Base-by-base conservation (phyloP, 1,139 yeast genomes). In the Diutina pseudorugosa region DNA sequence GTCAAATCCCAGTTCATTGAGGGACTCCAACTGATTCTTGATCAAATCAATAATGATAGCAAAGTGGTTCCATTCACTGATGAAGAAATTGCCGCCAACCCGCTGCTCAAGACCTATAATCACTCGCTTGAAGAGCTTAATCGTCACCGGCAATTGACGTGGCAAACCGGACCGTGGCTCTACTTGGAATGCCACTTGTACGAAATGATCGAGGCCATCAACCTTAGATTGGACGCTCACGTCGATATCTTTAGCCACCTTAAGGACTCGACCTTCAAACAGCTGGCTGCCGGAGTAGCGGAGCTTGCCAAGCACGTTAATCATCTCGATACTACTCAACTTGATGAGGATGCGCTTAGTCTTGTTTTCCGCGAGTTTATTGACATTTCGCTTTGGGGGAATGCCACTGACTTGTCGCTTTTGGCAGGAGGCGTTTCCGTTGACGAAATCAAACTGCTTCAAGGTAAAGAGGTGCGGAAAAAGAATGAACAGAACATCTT, bases 331-430 rank as follows among this genome's bases (percentile, higher is more conserved):
- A 57, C 61, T 14, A 60, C 61, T 14, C 59, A 61, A 18, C 57
- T 68, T n/a, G 77, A 75, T 55, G 58, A 61, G 3, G 81, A 77
- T n/a, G 69, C 77, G 0, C 69, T 85, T 57, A 65, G 74, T 56
- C 62, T 79, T n/a, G 67, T 82, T 51, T 85, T 85, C 68, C 75
- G 76, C 57, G 98, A 94, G 64, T 87, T 90, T 61, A 70, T 86
- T 50, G 96, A 90, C 62, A 81, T 93, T 56, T 87, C 97, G 0
- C 72, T 93, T 55, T 93, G 98, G 98, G 99, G 99, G 23, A 93
- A 93, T 67, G 97, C 98, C 23, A 89, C 97, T 6, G 99, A 93
- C 68, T 76, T 93, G 62, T 89, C 97, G 0, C 72, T 94, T 55
- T 73, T 93, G 57, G 91, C 95, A 4, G 89, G 87, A 53, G 87